Evolutionary conservation across 768 basidiomycete genomes (phyloP).

Genomic region (Trametes punicea): DNA sequence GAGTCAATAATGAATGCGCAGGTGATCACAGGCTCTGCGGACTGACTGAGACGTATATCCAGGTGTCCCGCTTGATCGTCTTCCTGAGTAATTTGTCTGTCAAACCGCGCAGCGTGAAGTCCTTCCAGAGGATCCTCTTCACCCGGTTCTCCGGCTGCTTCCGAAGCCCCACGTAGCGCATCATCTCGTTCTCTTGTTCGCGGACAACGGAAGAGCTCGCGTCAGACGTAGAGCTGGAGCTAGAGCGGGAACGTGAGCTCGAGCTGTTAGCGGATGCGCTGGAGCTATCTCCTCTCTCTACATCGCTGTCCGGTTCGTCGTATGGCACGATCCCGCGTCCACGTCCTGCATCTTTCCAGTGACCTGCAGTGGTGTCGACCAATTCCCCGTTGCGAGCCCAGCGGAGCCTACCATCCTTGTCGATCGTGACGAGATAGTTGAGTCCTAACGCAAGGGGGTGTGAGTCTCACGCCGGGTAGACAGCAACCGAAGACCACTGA

Average conservation of each 20-base stretch:
- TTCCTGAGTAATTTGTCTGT: slow-evolving; percentile 54
- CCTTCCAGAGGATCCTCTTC: slow-evolving; percentile 38
- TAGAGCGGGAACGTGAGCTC: no score
- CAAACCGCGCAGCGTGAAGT: slow-evolving; percentile 50
- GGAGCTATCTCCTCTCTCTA: slow-evolving; percentile 15
- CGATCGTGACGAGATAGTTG: slow-evolving; percentile 62
- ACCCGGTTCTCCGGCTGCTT: slow-evolving; percentile 35
- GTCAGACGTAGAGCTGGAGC: slow-evolving; percentile 14
- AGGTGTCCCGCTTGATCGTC: slow-evolving; percentile 57
- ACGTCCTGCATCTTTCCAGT: slow-evolving; percentile 60
- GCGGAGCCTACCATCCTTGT: slow-evolving; percentile 47
- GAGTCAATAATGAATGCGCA: neutral
- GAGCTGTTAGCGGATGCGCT: slow-evolving; percentile 14
- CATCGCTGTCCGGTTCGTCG: slow-evolving; percentile 20
- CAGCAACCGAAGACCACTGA: slow-evolving; percentile 24
- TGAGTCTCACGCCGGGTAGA: neutral
- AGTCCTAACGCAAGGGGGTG: slow-evolving; percentile 40
- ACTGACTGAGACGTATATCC: slow-evolving; percentile 65
- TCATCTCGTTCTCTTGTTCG: slow-evolving; percentile 33
- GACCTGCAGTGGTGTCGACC: slow-evolving; percentile 57
- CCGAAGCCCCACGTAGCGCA: slow-evolving; percentile 39
- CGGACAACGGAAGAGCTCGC: slow-evolving; percentile 13
- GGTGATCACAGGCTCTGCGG: neutral
- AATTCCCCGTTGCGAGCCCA: slow-evolving; percentile 58
- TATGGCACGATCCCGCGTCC: slow-evolving; percentile 51